These are phyloP conservation scores for Lentinula raphanica DNA, from an alignment of 768 basidiomycete genomes.

Conservation along the genomic window DNA sequence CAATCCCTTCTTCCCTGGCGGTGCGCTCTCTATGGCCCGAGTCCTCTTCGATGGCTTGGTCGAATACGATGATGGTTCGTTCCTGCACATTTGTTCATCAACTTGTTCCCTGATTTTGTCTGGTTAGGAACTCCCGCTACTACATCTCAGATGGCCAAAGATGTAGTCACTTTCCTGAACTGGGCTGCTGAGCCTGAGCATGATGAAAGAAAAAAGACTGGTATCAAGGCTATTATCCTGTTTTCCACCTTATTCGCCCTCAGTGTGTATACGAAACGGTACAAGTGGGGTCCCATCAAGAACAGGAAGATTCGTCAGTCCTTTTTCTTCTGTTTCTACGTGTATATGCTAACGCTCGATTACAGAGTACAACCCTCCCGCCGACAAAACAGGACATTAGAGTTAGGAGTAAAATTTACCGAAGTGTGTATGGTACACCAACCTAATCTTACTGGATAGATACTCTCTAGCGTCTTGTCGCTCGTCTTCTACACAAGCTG, in stretches of 20 bases:
- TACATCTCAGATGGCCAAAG: constrained; percentile 98
- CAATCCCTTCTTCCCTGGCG: constrained; percentile 98
- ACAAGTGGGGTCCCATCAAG: constrained; percentile 92
- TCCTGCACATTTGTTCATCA: not conserved
- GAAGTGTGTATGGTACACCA: constrained; percentile 12
- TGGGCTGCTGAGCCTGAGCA: constrained; percentile 99
- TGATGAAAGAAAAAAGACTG: constrained; percentile 95
- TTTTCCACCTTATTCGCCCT: constrained; percentile 80
- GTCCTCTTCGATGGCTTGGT: constrained; percentile 93
- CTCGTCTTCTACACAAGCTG: not conserved
- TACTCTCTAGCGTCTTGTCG: not conserved
- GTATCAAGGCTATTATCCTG: constrained; percentile 92
- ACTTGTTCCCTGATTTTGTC: not conserved
- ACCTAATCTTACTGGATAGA: constrained; percentile 7
- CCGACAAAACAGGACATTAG: constrained; percentile 48
- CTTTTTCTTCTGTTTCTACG: not conserved
- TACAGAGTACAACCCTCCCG: constrained; percentile 59
- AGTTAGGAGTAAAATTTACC: constrained; percentile 18
- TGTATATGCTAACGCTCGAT: not conserved
- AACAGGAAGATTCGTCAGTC: constrained; percentile 85
- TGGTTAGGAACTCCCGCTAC: constrained; percentile 86
- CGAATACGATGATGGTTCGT: constrained; percentile 89
- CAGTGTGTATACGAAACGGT: constrained; percentile 87
- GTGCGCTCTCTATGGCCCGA: constrained; percentile 97
- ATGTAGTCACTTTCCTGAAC: constrained; percentile 90